Percentiles rank a stretch among this genome's conserved stretches.
phyloP scores from a whole-genome alignment of 108 stramenopile species.

The Cyclotella choctawhatcheeana region DNA sequence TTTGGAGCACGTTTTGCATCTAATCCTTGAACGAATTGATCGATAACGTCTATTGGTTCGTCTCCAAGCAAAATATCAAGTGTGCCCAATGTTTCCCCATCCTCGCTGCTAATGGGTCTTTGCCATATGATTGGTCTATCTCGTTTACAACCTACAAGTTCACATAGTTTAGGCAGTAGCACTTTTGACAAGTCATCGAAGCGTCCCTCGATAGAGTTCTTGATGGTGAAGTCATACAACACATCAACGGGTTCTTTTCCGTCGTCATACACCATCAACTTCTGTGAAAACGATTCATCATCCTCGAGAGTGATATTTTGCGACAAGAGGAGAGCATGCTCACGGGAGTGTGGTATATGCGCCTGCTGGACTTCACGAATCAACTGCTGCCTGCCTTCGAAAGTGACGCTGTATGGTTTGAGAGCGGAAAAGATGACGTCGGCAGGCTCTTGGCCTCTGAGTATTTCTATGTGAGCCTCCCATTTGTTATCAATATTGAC shows the following conservation, averaged over 20 bases:
- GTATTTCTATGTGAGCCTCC: slow-evolving; percentile 33
- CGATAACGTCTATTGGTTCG: slow-evolving; percentile 37
- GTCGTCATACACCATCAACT: slow-evolving; percentile 42
- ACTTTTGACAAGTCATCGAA: slow-evolving; percentile 25
- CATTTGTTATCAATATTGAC: slow-evolving; percentile 32
- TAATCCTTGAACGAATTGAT: slow-evolving; percentile 37
- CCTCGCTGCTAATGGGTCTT: slow-evolving; percentile 23
- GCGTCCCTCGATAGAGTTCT: slow-evolving; percentile 23
- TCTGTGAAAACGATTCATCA: slow-evolving; percentile 21
- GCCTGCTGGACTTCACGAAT: slow-evolving; percentile 25
- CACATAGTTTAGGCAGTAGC: slow-evolving; percentile 46
- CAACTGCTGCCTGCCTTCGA: slow-evolving; percentile 22
- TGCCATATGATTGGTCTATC: slow-evolving; percentile 35
- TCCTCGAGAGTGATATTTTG: slow-evolving; percentile 29
- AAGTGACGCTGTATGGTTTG: slow-evolving; percentile 30
- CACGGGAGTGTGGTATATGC: slow-evolving; percentile 26
- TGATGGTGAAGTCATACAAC: slow-evolving; percentile 39
- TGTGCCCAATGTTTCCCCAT: slow-evolving; percentile 30
- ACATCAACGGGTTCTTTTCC: slow-evolving; percentile 52
- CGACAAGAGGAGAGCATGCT: slow-evolving; percentile 37
- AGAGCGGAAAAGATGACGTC: slow-evolving; percentile 38
- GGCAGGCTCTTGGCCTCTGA: slow-evolving; percentile 37
- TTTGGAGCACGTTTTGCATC: slow-evolving; percentile 1
- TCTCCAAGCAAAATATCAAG: slow-evolving; percentile 42
- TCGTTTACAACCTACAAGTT: slow-evolving; percentile 29